Evolutionary conservation across 116 monocot species (phyloP).

Genomic region (Posidonia oceanica): DNA sequence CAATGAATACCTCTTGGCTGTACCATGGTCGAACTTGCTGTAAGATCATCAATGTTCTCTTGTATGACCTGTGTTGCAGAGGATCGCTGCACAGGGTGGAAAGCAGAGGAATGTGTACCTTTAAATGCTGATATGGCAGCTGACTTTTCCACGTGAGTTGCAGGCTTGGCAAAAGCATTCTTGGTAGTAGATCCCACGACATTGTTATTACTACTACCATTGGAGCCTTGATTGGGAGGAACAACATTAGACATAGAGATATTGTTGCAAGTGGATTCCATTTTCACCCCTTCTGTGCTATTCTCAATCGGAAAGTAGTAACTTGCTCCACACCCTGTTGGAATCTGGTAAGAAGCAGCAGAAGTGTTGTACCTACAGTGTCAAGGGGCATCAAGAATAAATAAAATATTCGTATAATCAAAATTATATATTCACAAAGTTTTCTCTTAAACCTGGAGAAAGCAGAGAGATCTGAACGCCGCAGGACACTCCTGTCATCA

Average conservation of each 20-base stretch:
- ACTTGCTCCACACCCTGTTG: conserved; percentile 30
- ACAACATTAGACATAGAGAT: conserved; percentile 22
- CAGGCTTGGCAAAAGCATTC: conserved; percentile 21
- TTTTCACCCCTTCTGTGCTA: conserved; percentile 44
- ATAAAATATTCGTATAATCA: neutral
- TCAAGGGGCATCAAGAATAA: neutral
- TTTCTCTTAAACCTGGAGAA: conserved; percentile 70
- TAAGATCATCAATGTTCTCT: conserved; percentile 32
- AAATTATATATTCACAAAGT: neutral
- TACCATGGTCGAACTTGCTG: neutral
- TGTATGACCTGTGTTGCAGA: conserved; percentile 13
- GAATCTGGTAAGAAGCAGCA: conserved; percentile 41
- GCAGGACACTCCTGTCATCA: conserved; percentile 49
- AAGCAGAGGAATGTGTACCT: conserved; percentile 16
- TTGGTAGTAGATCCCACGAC: conserved; percentile 63
- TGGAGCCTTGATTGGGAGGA: conserved; percentile 41
- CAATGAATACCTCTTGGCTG: conserved; percentile 16
- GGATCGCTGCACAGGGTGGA: conserved; percentile 15
- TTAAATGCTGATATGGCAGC: conserved; percentile 14
- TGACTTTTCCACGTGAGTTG: conserved; percentile 17
- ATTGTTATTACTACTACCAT: conserved; percentile 51
- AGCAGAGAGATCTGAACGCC: conserved; percentile 72
- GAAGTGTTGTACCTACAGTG: conserved; percentile 62
- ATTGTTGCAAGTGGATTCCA: conserved; percentile 25
- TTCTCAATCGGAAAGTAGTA: conserved; percentile 37